Evolutionary conservation across 2,329 filamentous ascomycete genomes (phyloP).

Genomic region (Gaeumannomyces sp.): DNA sequence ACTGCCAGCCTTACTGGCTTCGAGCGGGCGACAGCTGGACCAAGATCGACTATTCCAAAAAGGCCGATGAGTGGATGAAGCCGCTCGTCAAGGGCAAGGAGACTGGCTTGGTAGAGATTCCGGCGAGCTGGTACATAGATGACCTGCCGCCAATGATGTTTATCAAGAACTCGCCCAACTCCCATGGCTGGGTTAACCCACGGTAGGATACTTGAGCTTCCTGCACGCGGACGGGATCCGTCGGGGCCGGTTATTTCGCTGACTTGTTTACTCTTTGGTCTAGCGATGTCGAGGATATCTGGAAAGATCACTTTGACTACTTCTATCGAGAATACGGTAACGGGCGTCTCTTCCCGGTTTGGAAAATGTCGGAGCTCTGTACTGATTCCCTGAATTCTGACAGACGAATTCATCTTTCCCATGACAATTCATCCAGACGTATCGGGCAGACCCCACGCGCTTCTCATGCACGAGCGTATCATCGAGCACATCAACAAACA

Average conservation of each 20-base stretch:
- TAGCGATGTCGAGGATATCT: constrained; percentile 56
- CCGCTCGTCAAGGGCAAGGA: constrained; percentile 49
- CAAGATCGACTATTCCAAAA: constrained; percentile 58
- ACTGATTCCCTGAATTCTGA: constrained; percentile 29
- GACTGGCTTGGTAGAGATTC: constrained; percentile 59
- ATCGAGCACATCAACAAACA: constrained; percentile 62
- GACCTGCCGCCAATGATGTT: constrained; percentile 21
- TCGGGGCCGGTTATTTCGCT: no score
- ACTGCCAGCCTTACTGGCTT: constrained; percentile 57
- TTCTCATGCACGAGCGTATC: constrained; percentile 41
- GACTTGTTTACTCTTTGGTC: no score
- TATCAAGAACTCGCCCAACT: no score
- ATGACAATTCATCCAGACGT: constrained; percentile 73
- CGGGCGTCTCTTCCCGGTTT: no score
- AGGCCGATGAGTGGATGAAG: constrained; percentile 59
- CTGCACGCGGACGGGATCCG: no score
- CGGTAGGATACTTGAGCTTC: constrained; percentile 20
- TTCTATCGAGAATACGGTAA: constrained; percentile 56
- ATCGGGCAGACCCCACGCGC: constrained; percentile 62
- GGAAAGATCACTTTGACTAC: constrained; percentile 63
- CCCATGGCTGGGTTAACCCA: constrained; percentile 28
- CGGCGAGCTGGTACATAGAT: constrained; percentile 28
- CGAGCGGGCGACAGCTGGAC: constrained; percentile 58
- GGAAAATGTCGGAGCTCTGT: no score
- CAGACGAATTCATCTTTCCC: constrained; percentile 67